Percentiles rank a stretch among this genome's conserved stretches.
These are phyloP conservation scores for Mycena latifolia DNA, from an alignment of 768 basidiomycete genomes.

Conservation along the genomic window DNA sequence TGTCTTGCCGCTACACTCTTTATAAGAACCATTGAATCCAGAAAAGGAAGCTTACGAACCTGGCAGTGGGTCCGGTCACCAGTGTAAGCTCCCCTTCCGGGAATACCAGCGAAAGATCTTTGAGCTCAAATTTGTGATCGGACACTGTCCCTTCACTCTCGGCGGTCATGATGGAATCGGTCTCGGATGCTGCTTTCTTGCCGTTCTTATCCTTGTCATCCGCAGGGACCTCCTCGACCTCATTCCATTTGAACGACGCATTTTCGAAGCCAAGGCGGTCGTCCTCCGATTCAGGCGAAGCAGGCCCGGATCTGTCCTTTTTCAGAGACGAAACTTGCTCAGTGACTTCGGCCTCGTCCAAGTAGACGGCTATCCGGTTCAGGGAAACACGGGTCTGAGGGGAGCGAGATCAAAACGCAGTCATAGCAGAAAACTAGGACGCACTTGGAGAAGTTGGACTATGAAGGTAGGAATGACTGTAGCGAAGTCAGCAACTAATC, in stretches of 20 bases:
- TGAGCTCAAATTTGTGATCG: conserved; percentile 74
- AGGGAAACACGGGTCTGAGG: conserved; percentile 71
- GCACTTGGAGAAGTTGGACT: conserved; percentile 78
- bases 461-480: conserved; percentile 79
- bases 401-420: background rate
- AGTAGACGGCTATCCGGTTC: conserved; percentile 75
- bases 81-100: conserved; percentile 79
- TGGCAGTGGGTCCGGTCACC: conserved; percentile 83
- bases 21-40: background rate
- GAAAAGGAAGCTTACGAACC: conserved; percentile 13
- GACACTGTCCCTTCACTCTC: conserved; percentile 38
- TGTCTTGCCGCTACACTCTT: conserved; percentile 73
- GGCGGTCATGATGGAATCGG: conserved; percentile 27
- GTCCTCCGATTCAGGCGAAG: conserved; percentile 45
- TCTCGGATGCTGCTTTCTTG: conserved; percentile 18
- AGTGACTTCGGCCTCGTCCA: conserved; percentile 78
- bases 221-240: conserved; percentile 45
- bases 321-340: conserved; percentile 78
- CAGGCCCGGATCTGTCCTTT: conserved; percentile 44
- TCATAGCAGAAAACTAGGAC: background rate
- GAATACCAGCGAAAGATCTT: conserved; percentile 76
- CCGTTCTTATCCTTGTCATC: conserved; percentile 17
- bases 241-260: conserved; percentile 75
- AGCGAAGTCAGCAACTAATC: background rate
- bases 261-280: conserved; percentile 68